Evolutionary conservation across 345 rosid species (phyloP).

Genomic region (Lepidium didymum): DNA sequence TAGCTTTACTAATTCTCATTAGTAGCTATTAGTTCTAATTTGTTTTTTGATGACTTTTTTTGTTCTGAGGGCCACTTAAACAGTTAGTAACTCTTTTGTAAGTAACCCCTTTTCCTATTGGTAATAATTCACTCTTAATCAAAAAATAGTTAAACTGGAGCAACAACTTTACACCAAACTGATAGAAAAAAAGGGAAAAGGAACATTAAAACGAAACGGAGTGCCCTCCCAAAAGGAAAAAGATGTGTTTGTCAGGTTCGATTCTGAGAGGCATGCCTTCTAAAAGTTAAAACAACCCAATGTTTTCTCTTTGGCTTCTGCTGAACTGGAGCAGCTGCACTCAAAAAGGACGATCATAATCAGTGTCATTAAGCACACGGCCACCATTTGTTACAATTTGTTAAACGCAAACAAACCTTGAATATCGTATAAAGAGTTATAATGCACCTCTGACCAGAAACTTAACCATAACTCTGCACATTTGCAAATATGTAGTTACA

Average conservation of each 20-base stretch:
- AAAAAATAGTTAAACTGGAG: too few relatives aligned
- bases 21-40: too few relatives aligned
- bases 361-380: neutral
- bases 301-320: slow-evolving; percentile 83
- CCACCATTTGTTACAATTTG: neutral
- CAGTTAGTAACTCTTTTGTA: too few relatives aligned
- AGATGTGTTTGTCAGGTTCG: too few relatives aligned
- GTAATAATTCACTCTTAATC: too few relatives aligned
- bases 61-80: too few relatives aligned
- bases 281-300: slow-evolving; percentile 60
- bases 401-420: slow-evolving; percentile 44
- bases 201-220: neutral
- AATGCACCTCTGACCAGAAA: slow-evolving; percentile 98
- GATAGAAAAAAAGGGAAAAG: neutral
- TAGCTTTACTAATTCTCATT: too few relatives aligned
- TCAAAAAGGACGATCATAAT: slow-evolving; percentile 5
- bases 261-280: slow-evolving; percentile 6
- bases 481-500: neutral
- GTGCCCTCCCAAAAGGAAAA: too few relatives aligned
- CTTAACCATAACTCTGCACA: slow-evolving; percentile 93
- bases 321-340: slow-evolving; percentile 58
- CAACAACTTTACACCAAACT: slow-evolving; percentile 4
- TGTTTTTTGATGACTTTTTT: too few relatives aligned
- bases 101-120: too few relatives aligned
- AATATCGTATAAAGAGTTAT: slow-evolving; percentile 76